Evolutionary conservation across 2,329 filamentous ascomycete genomes (phyloP).

Genomic region (Thielaviopsis populi): DNA sequence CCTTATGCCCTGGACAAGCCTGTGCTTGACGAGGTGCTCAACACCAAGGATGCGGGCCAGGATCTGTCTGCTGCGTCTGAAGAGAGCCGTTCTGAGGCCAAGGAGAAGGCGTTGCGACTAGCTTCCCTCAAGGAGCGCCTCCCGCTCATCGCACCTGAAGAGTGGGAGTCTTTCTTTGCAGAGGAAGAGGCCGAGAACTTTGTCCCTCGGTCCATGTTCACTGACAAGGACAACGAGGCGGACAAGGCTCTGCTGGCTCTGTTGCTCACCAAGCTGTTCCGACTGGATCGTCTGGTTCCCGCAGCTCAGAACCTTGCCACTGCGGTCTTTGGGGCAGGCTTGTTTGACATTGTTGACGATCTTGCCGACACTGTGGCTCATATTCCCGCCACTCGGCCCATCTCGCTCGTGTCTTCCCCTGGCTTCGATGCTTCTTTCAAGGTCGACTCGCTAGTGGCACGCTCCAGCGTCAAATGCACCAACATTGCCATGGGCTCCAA

Average conservation of each 20-base stretch:
- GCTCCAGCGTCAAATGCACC: slow-evolving; percentile 66
- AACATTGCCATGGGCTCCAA: slow-evolving; percentile 99
- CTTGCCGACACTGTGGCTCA: slow-evolving; percentile 72
- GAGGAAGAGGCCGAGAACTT: slow-evolving; percentile 78
- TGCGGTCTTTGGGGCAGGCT: slow-evolving; percentile 65
- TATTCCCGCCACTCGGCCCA: slow-evolving; percentile 68
- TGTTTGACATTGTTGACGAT: slow-evolving; percentile 76
- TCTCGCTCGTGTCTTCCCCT: slow-evolving; percentile 84
- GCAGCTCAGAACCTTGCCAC: slow-evolving; percentile 81
- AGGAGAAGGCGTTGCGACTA: slow-evolving; percentile 54
- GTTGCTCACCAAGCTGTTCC: slow-evolving; percentile 83
- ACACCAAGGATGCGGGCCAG: slow-evolving; percentile 56
- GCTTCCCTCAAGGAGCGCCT: slow-evolving; percentile 59
- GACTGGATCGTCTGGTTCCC: slow-evolving; percentile 88
- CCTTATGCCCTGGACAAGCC: slow-evolving; percentile 89
- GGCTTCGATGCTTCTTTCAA: slow-evolving; percentile 99
- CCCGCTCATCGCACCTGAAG: slow-evolving; percentile 41
- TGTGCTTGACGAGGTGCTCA: slow-evolving; percentile 74
- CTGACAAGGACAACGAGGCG: slow-evolving; percentile 39
- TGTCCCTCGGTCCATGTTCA: slow-evolving; percentile 59
- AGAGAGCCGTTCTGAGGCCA: slow-evolving; percentile 44
- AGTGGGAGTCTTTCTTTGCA: slow-evolving; percentile 69
- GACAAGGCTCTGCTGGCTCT: slow-evolving; percentile 73
- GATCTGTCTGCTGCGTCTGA: slow-evolving; percentile 46
- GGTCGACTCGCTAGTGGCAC: slow-evolving; percentile 85